Conservation (phyloP, 768 basidiomycete species). For the Solioccasus polychromus region DNA sequence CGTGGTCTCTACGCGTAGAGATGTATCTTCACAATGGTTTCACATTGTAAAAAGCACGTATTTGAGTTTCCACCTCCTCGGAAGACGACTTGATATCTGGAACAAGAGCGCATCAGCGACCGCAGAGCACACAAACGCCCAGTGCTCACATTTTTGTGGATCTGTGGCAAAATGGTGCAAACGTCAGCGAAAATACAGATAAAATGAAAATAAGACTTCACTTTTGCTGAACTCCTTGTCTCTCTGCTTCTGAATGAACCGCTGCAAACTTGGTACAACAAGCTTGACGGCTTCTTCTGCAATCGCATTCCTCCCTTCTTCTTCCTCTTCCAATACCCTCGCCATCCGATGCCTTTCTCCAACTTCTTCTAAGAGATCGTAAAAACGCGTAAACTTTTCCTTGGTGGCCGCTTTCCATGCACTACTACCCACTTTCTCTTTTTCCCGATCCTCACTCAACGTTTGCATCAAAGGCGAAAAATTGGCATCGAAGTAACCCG, state of each 20-base stretch:
- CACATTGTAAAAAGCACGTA: constrained; percentile 63
- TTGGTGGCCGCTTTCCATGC: constrained; percentile 59
- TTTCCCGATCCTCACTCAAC: constrained; percentile 45
- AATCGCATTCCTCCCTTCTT: constrained; percentile 53
- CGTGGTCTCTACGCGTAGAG: no score
- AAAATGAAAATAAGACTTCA: constrained; percentile 32
- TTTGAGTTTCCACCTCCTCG: constrained; percentile 70
- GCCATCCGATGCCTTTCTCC: constrained; percentile 71
- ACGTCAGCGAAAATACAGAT: constrained; percentile 1
- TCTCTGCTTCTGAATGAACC: constrained; percentile 70
- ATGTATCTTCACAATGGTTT: no score
- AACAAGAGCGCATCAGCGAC: constrained; percentile 14
- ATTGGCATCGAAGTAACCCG: constrained; percentile 81
- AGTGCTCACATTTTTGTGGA: constrained; percentile 49
- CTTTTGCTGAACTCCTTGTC: constrained; percentile 88
- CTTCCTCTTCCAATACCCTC: constrained; percentile 69
- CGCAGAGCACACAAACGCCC: not conserved
- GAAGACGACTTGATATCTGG: constrained; percentile 76
- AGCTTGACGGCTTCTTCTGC: constrained; percentile 75
- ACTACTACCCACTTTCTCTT: constrained; percentile 44
- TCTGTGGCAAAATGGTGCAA: constrained; percentile 30
- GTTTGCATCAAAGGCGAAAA: constrained; percentile 74
- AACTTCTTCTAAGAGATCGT: constrained; percentile 76
- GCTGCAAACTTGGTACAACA: constrained; percentile 69
- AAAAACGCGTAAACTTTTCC: constrained; percentile 82